phyloP scores from a whole-genome alignment of 768 basidiomycete genomes.

The Leucocoprinus sp. region DNA sequence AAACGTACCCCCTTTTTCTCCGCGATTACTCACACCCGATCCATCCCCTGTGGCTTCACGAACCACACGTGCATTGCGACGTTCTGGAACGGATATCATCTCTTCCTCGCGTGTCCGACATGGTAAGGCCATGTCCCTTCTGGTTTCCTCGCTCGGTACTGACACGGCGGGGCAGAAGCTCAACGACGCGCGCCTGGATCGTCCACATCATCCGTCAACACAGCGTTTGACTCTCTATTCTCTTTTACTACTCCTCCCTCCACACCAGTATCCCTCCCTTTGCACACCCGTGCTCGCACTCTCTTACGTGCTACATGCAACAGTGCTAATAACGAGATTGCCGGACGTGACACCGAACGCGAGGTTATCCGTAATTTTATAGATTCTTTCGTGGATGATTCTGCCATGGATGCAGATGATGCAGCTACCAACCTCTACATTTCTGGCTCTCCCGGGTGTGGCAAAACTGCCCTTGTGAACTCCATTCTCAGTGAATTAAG shows the following conservation, averaged over 20 bases:
- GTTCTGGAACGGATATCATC: slow-evolving; percentile 26
- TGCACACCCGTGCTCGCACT: slow-evolving; percentile 54
- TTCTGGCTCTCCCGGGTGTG: slow-evolving; percentile 89
- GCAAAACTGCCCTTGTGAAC: slow-evolving; percentile 82
- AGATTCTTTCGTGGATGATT: slow-evolving; percentile 36
- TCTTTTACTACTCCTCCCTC: slow-evolving; percentile 53
- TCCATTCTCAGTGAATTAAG: slow-evolving; percentile 42
- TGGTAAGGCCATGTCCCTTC: slow-evolving; percentile 28
- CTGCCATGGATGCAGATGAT: slow-evolving; percentile 18
- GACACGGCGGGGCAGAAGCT: slow-evolving; percentile 24
- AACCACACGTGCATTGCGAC: slow-evolving; percentile 31
- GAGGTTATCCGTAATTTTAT: slow-evolving; percentile 52
- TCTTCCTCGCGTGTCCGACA: slow-evolving; percentile 35
- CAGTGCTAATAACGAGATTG: slow-evolving; percentile 37
- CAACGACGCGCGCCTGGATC: slow-evolving; percentile 44
- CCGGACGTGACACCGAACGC: slow-evolving; percentile 64
- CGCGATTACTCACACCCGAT: slow-evolving; percentile 27
- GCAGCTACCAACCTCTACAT: slow-evolving; percentile 61
- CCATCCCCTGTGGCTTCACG: slow-evolving; percentile 29
- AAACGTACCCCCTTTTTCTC: slow-evolving; percentile 59
- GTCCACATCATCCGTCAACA: slow-evolving; percentile 35
- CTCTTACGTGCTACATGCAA: slow-evolving; percentile 68
- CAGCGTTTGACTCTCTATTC: slow-evolving; percentile 33
- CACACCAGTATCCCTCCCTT: slow-evolving; percentile 47
- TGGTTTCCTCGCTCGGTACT: neutral